Conservation (phyloP, 352 stramenopile species). For the Phytophthora sojae region DNA sequence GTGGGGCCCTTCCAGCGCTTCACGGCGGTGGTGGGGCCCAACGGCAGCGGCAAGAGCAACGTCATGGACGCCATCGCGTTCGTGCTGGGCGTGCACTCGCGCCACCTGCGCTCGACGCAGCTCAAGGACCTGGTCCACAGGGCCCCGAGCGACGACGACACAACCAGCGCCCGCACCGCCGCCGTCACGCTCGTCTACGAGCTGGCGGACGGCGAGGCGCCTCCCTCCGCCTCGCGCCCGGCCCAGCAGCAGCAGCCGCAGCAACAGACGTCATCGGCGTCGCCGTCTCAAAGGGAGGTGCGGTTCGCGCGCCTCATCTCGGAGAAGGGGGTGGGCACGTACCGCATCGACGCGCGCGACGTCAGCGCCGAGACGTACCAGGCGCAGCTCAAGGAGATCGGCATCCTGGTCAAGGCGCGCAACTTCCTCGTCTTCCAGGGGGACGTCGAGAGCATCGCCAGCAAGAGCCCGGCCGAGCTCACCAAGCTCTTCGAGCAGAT, state of each 20-base stretch:
- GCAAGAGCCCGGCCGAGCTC: conserved; percentile 95
- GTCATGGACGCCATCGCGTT: conserved; percentile 98
- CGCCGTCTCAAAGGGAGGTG: conserved; percentile 55
- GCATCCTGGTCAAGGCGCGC: conserved; percentile 98
- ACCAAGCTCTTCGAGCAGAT: conserved; percentile 98
- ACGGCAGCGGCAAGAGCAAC: conserved; percentile 95
- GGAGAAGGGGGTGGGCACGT: conserved; percentile 87
- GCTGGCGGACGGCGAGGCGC: conserved; percentile 68
- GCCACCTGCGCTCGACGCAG: conserved; percentile 95
- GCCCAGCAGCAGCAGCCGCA: conserved; percentile 4
- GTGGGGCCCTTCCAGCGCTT: conserved; percentile 99
- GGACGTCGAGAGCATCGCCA: conserved; percentile 98
- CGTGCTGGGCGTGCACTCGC: conserved; percentile 97
- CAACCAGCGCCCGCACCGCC: conserved; percentile 55
- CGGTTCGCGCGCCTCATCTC: conserved; percentile 95
- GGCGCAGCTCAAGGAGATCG: conserved; percentile 93
- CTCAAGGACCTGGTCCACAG: conserved; percentile 97
- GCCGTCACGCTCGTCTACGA: conserved; percentile 97
- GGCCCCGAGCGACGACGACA: conserved; percentile 58
- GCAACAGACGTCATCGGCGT: too few relatives aligned
- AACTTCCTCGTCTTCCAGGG: conserved; percentile 99
- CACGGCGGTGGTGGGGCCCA: conserved; percentile 98
- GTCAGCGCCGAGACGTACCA: conserved; percentile 95
- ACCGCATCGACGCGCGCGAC: conserved; percentile 82
- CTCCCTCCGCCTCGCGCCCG: conserved; percentile 39